A percentile compares a stretch with the other conserved stretches of the same genome.
These are phyloP conservation scores for Babesia caballi DNA, from an alignment of 169 alveolate genomes.

Conservation along the genomic window DNA sequence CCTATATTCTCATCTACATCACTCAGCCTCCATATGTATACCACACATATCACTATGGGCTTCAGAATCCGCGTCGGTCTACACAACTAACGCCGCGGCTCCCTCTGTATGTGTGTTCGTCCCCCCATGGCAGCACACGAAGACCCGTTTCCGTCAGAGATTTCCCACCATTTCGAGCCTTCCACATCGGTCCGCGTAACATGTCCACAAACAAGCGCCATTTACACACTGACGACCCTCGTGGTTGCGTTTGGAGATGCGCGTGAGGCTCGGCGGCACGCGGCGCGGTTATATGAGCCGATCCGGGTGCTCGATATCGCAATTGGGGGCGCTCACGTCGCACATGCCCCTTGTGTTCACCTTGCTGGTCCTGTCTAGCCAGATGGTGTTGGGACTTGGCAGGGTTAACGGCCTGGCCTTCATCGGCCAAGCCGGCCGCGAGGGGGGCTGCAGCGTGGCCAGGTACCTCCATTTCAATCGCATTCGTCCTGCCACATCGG, in stretches of 20 bases:
- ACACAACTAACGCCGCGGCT: no score
- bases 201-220: background rate
- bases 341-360: background rate
- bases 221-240: background rate
- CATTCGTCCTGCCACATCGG: background rate
- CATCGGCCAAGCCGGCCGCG: constrained; percentile 13
- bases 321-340: background rate
- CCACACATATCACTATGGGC: no score
- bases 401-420: constrained; percentile 25
- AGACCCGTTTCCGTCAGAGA: background rate
- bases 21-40: no score
- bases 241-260: constrained; percentile 12
- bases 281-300: constrained; percentile 22
- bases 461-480: background rate
- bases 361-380: background rate
- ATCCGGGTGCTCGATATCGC: background rate
- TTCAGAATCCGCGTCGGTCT: no score
- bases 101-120: background rate
- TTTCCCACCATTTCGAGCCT: background rate
- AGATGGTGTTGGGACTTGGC: constrained; percentile 40
- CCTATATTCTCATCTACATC: no score
- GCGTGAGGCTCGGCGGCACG: constrained; percentile 1
- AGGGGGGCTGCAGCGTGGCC: background rate
- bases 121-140: constrained; percentile 9
- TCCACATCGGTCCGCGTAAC: background rate